Evolutionary conservation across 306 rosid species (phyloP).

Genomic region (Castanea sativa): DNA sequence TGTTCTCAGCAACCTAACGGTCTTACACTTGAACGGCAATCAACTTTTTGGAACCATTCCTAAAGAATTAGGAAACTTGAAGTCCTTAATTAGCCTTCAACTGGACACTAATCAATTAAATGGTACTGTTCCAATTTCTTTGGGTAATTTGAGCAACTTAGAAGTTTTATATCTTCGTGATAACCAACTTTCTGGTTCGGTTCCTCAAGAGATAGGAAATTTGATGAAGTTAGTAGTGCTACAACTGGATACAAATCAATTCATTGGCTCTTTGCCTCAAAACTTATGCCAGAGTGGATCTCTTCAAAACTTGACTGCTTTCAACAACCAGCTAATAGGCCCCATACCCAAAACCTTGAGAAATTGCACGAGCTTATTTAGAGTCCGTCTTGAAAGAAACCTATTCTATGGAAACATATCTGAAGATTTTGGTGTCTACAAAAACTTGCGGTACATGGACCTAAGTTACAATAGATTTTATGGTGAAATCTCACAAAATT

Average conservation of each 20-base stretch:
- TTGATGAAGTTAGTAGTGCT: background rate
- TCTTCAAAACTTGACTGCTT: background rate
- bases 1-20: accelerated
- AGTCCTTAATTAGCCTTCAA: background rate
- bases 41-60: background rate
- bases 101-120: background rate
- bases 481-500: too few relatives aligned
- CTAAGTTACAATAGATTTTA: too few relatives aligned
- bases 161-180: accelerated
- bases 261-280: background rate
- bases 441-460: too few relatives aligned
- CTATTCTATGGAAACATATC: too few relatives aligned
- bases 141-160: background rate
- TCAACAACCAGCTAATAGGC: background rate
- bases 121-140: background rate
- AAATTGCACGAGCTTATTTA: too few relatives aligned
- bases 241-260: background rate
- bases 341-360: too few relatives aligned
- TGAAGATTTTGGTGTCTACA: too few relatives aligned
- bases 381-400: too few relatives aligned
- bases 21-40: background rate
- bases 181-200: background rate
- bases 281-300: background rate
- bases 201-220: background rate
- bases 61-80: background rate